Conservation (phyloP, 2,329 filamentous ascomycete genomes). For the Fusarium udum region DNA sequence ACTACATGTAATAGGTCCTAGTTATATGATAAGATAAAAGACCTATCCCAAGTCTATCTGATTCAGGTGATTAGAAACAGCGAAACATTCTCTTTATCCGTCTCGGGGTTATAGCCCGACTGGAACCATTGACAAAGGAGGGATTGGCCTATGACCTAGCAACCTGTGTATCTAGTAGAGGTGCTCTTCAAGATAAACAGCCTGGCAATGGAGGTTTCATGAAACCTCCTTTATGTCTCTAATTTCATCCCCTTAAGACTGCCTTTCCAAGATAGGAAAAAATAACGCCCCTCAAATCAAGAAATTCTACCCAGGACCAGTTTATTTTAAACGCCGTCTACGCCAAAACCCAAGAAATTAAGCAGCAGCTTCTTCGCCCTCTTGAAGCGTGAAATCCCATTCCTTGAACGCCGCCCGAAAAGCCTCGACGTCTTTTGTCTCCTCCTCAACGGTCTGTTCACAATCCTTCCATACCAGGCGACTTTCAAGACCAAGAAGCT, state of each 20-base stretch:
- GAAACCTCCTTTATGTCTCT: not conserved
- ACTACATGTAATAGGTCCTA: not conserved
- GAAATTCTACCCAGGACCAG: conserved; percentile 5
- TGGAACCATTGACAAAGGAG: not conserved
- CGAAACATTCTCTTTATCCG: not conserved
- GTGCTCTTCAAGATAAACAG: not conserved
- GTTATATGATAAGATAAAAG: not conserved
- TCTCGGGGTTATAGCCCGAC: not conserved
- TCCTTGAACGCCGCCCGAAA: conserved; percentile 85
- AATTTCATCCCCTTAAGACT: not conserved
- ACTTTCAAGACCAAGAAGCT: conserved; percentile 81
- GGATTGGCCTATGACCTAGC: not conserved
- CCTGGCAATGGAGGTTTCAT: not conserved
- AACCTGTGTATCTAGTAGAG: not conserved
- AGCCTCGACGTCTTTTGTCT: conserved; percentile 77
- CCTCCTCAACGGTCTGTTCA: conserved; percentile 78
- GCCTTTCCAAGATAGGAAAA: not conserved
- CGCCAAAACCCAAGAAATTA: conserved; percentile 15
- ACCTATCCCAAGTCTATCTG: not conserved
- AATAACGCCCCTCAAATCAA: not conserved
- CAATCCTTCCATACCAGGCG: conserved; percentile 89
- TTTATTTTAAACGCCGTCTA: conserved; percentile 35
- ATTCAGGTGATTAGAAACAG: not conserved
- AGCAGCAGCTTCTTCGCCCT: conserved; percentile 7
- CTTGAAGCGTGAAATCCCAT: conserved; percentile 79